Percentiles rank a stretch among this genome's conserved stretches.
phyloP scores from a whole-genome alignment of 148 eudicot species.

The Rhododendron vialii region DNA sequence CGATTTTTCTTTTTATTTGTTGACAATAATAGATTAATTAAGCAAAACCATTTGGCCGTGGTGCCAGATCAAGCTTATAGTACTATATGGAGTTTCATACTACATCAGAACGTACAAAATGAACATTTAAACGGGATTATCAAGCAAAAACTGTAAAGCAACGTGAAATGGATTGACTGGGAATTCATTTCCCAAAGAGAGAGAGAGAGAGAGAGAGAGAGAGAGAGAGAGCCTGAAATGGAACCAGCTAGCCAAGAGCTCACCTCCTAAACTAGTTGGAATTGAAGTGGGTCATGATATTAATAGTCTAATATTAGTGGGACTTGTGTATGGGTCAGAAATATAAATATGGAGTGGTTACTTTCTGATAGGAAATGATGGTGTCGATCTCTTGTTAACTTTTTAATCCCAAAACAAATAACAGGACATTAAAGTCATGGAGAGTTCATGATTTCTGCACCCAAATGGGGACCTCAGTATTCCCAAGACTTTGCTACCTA shows the following conservation, averaged over 20 bases:
- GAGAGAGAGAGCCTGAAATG: not conserved
- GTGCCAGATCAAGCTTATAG: not conserved
- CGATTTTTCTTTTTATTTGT: not conserved
- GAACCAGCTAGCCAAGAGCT: not conserved
- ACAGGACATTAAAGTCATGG: constrained; percentile 14
- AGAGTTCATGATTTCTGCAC: constrained; percentile 7
- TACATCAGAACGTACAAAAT: not conserved
- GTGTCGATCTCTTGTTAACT: constrained; percentile 19
- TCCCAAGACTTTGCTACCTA: not conserved
- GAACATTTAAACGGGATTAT: not conserved
- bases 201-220: not conserved
- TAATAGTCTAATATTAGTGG: not conserved
- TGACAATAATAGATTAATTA: no score
- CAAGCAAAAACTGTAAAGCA: not conserved
- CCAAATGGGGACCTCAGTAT: not conserved
- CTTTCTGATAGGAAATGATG: constrained; percentile 33
- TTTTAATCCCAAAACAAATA: constrained; percentile 8
- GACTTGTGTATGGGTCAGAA: constrained; percentile 13
- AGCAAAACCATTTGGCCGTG: not conserved
- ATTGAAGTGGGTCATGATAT: constrained; percentile 15
- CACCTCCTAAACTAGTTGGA: not conserved
- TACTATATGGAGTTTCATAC: not conserved
- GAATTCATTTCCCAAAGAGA: not conserved
- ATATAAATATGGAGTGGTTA: constrained; percentile 3
- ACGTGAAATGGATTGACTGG: not conserved